Percentiles rank a stretch among this genome's conserved stretches.
Evolutionary conservation across 495 filamentous ascomycete genomes (phyloP).

Genomic region (Hypoxylon trugodes): DNA sequence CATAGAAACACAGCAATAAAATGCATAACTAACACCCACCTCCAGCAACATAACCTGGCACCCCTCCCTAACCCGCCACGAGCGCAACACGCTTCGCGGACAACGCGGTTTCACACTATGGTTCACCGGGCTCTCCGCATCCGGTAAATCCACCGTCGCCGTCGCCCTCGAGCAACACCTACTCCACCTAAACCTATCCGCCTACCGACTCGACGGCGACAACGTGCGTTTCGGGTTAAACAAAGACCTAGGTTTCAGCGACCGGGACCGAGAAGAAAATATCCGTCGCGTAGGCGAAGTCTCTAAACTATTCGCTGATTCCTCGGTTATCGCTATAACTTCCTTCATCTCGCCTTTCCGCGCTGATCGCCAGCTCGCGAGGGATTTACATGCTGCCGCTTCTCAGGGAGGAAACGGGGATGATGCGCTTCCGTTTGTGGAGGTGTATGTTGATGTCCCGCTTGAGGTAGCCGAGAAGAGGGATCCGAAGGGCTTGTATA

Average conservation of each 20-base stretch:
- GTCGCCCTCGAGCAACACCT: conserved; percentile 96
- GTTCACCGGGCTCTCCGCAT: conserved; percentile 95
- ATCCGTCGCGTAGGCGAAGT: conserved; percentile 96
- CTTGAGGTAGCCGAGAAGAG: conserved; percentile 91
- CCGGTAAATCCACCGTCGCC: conserved; percentile 95
- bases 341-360: conserved; percentile 97
- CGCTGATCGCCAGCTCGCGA: conserved; percentile 82
- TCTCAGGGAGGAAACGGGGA: conserved; percentile 41
- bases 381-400: conserved; percentile 73
- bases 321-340: conserved; percentile 84
- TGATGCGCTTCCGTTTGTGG: conserved; percentile 83
- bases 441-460: conserved; percentile 89
- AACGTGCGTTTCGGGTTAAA: conserved; percentile 98
- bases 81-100: conserved; percentile 80
- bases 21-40: background rate
- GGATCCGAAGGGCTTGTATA: conserved; percentile 97
- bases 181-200: conserved; percentile 78
- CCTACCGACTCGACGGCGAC: conserved; percentile 96
- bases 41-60: conserved; percentile 98
- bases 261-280: conserved; percentile 94
- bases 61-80: conserved; percentile 81
- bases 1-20: background rate
- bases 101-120: conserved; percentile 95
- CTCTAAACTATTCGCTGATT: conserved; percentile 94
- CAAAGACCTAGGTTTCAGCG: conserved; percentile 94